Base-by-base conservation (phyloP, 805 yeast genomes). In the Metschnikowia peoriensis region DNA sequence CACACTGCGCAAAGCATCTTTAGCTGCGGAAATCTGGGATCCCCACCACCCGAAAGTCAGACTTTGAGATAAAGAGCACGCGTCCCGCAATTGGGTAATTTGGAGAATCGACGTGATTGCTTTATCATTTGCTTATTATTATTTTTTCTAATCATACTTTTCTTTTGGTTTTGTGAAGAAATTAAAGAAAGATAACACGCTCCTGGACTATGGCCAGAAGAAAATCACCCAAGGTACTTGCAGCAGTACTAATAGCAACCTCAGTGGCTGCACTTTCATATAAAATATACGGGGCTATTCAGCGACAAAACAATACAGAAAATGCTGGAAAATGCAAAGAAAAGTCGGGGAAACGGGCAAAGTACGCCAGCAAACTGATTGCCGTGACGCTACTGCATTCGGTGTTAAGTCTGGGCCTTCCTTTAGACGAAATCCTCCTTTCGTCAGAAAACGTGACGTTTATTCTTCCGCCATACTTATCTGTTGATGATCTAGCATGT, bases 311-410 rank as follows among this genome's bases (percentile, higher is more conserved):
- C 6, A 32, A 8, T 15, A 46, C 37, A 15, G 46, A 41, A 7
- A 34, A 41, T n/a, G 15, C 46, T 12, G 35, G 12, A 11, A 35
- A 38, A 16, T 17, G 11, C 27, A 44, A 16, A 22, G n/a, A 32
- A 44, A 43, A 38, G 46, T n/a, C 22, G 15, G 37, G 37, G 27
- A 42, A 42, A 42, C 16, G 37, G 27, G 22, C 37, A 5, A 1
- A 52, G 38, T 71, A 68, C 54, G 60, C 66, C 28, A 63, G 62
- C 50, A 71, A 72, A 54, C 62, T 70, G 17, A 71, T 75, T 35
- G 78, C 76, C 6, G 64, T 75, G 56, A 75, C 79, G 8, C 67
- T 75, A 42, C 72, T 75, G 44, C 73, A 73, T 47, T 68, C 75
- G 29, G 70, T 75, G n/a, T 60, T 75, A 52, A 67, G 63, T 49